phyloP scores from a whole-genome alignment of 768 basidiomycete genomes.

The Auricularia heimuer region DNA sequence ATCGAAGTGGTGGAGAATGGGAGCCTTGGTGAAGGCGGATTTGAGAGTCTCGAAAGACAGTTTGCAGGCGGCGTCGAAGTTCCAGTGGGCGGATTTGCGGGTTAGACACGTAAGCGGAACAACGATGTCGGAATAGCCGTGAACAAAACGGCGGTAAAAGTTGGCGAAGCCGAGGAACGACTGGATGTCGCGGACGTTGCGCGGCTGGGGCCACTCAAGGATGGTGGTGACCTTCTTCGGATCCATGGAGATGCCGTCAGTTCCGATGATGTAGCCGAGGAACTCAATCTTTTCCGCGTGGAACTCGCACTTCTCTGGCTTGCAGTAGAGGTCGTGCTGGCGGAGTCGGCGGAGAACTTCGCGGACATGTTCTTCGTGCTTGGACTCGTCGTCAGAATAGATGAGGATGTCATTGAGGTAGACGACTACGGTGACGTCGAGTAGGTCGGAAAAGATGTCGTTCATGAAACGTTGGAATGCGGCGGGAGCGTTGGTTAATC shows the following conservation, averaged over 20 bases:
- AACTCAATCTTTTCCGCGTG: slow-evolving; percentile 28
- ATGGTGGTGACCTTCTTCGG: slow-evolving; percentile 30
- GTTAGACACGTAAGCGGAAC: slow-evolving; percentile 22
- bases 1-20: slow-evolving; percentile 26
- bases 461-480: slow-evolving; percentile 37
- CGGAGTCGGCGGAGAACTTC: slow-evolving; percentile 25
- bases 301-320: slow-evolving; percentile 32
- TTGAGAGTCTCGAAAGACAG: slow-evolving; percentile 23
- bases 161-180: slow-evolving; percentile 24
- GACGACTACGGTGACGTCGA: slow-evolving; percentile 33
- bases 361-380: slow-evolving; percentile 26
- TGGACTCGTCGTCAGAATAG: slow-evolving; percentile 25
- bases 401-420: slow-evolving; percentile 39
- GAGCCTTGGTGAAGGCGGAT: slow-evolving; percentile 18
- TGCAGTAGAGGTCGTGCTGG: slow-evolving; percentile 19
- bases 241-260: slow-evolving; percentile 9
- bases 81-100: slow-evolving; percentile 15
- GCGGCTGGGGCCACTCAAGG: slow-evolving; percentile 27
- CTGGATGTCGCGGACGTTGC: slow-evolving; percentile 22
- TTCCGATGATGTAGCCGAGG: slow-evolving; percentile 21
- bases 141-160: slow-evolving; percentile 25
- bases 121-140: slow-evolving; percentile 24
- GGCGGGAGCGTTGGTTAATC: slow-evolving; percentile 30
- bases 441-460: slow-evolving; percentile 16
- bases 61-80: slow-evolving; percentile 11